A percentile compares a stretch with the other conserved stretches of the same genome.
These are phyloP conservation scores for Nitzschia sp. DNA, from an alignment of 108 stramenopile genomes.

Conservation along the genomic window DNA sequence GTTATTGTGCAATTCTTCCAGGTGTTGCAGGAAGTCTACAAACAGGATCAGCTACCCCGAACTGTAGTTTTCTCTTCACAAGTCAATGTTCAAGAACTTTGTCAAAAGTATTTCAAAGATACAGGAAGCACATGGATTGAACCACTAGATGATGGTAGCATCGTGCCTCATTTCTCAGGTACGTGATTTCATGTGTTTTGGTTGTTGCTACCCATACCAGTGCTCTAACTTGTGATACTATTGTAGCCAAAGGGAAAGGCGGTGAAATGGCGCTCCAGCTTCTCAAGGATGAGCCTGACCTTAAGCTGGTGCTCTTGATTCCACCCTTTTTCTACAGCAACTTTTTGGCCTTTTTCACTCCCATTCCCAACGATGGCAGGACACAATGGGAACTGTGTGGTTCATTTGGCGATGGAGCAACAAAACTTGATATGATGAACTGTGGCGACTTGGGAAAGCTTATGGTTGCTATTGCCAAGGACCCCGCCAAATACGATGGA, in stretches of 20 bases:
- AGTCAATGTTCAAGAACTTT: conserved; percentile 56
- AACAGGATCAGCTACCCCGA: conserved; percentile 35
- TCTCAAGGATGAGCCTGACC: conserved; percentile 38
- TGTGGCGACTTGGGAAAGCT: conserved; percentile 42
- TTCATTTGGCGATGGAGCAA: conserved; percentile 44
- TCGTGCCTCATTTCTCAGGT: conserved; percentile 57
- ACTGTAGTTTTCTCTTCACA: conserved; percentile 52
- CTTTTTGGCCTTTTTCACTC: conserved; percentile 49
- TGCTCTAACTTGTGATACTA: neutral
- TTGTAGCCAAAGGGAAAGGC: conserved; percentile 47
- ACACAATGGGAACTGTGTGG: conserved; percentile 60
- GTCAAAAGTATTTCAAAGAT: conserved; percentile 19
- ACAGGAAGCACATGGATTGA: conserved; percentile 34
- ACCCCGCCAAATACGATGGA: conserved; percentile 31
- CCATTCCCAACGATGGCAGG: conserved; percentile 44
- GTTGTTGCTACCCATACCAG: neutral
- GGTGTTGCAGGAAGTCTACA: conserved; percentile 36
- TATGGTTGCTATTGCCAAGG: conserved; percentile 38
- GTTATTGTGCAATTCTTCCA: conserved; percentile 47
- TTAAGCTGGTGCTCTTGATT: conserved; percentile 47
- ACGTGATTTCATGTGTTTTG: neutral
- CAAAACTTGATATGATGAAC: conserved; percentile 55
- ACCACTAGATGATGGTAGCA: conserved; percentile 63
- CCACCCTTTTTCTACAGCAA: conserved; percentile 61
- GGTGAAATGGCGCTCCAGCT: conserved; percentile 39